phyloP scores from a whole-genome alignment of 202 grass and related monocot species.

The Schoenoplectus tabernaemontani region DNA sequence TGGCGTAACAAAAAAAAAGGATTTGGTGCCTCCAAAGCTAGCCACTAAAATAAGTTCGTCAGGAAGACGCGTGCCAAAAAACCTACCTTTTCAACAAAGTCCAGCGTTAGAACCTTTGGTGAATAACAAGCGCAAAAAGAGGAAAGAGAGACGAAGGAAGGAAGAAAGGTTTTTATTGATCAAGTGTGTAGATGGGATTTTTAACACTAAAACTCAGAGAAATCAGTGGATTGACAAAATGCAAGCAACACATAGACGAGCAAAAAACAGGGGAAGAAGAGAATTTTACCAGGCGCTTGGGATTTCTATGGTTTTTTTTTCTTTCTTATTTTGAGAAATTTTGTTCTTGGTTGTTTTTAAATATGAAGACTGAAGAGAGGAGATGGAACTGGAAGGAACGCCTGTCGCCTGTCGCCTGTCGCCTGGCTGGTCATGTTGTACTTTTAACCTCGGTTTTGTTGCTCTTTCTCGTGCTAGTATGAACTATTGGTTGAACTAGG shows the following conservation, averaged over 20 bases:
- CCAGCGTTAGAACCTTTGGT: background rate
- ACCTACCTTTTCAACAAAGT: background rate
- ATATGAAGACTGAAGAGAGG: background rate
- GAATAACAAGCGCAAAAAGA: background rate
- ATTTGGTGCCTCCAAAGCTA: background rate
- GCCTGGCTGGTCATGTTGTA: too few species aligned
- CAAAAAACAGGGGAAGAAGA: background rate
- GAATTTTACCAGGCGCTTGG: background rate
- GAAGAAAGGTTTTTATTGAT: background rate
- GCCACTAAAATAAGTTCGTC: background rate
- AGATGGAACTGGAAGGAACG: background rate
- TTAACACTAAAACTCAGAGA: background rate
- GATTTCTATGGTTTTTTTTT: background rate
- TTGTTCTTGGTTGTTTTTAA: background rate
- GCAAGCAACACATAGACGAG: background rate
- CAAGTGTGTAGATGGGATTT: background rate
- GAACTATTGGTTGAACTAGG: background rate
- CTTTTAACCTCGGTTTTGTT: background rate
- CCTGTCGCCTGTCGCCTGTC: background rate
- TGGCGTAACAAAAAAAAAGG: background rate
- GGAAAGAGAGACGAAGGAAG: background rate
- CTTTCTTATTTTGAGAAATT: background rate
- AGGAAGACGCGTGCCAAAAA: background rate
- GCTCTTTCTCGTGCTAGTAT: background rate
- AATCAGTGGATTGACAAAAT: background rate